These are phyloP conservation scores for Camelina sativa DNA, from an alignment of 345 rosid species.

Conservation along the genomic window DNA sequence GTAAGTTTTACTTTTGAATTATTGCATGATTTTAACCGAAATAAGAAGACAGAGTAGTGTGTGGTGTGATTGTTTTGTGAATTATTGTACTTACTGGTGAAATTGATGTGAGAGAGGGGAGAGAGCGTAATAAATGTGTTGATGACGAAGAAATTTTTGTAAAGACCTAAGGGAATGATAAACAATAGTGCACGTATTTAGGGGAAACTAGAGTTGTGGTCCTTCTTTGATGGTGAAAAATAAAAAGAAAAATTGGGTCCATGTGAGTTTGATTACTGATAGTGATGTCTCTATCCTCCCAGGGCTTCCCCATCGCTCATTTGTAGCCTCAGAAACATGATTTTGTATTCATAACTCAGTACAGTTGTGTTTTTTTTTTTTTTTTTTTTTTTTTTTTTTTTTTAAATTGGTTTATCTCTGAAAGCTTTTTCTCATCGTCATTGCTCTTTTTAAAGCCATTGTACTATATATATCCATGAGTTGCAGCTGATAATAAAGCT, in stretches of 20 bases:
- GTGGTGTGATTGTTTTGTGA: slow-evolving; percentile 33
- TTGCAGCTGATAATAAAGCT: slow-evolving; percentile 42
- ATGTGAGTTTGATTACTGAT: slow-evolving; percentile 44
- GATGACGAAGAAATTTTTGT: slow-evolving; percentile 28
- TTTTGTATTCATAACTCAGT: slow-evolving; percentile 9
- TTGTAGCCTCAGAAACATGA: slow-evolving; percentile 61
- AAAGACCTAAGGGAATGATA: slow-evolving; percentile 28
- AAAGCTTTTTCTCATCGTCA: slow-evolving; percentile 30
- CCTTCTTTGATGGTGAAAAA: not conserved
- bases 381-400: not conserved
- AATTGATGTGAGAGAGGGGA: slow-evolving; percentile 3
- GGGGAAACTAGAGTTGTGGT: slow-evolving; percentile 34
- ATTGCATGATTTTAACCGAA: slow-evolving; percentile 15
- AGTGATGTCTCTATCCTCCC: slow-evolving; percentile 53
- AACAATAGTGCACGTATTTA: slow-evolving; percentile 33
- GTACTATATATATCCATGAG: slow-evolving; percentile 36
- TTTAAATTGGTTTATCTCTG: not conserved
- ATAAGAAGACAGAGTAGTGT: no score
- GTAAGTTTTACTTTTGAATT: slow-evolving; percentile 35
- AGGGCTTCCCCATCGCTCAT: slow-evolving; percentile 41
- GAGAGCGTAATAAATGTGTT: slow-evolving; percentile 14
- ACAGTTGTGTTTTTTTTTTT: slow-evolving; percentile 24
- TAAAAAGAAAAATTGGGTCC: slow-evolving; percentile 35
- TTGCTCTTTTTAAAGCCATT: slow-evolving; percentile 33
- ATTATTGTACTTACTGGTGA: slow-evolving; percentile 34